Evolutionary conservation across 345 rosid genomes (phyloP).

Genomic region (Eucalyptus erythrocorys): DNA sequence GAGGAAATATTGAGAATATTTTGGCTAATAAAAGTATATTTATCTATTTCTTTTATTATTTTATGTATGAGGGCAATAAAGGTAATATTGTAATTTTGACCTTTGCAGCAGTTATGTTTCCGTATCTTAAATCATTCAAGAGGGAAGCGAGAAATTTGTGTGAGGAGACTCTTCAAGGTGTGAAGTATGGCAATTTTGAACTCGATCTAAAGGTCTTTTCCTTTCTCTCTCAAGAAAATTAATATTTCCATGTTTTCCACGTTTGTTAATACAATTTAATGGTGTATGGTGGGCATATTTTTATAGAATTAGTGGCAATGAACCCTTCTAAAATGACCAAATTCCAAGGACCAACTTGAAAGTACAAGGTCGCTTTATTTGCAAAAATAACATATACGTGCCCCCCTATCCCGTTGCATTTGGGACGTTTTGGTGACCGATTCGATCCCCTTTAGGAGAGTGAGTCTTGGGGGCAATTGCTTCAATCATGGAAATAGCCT

Average conservation of each 20-base stretch:
- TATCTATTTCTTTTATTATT: no score
- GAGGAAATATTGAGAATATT: no score
- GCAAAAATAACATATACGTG: not conserved
- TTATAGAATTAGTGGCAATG: not conserved
- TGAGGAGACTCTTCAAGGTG: not conserved
- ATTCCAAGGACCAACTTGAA: no score
- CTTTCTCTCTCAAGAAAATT: not conserved
- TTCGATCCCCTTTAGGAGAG: not conserved
- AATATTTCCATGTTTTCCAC: not conserved
- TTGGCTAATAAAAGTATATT: no score
- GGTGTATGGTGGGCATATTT: not conserved
- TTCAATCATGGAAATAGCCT: not conserved
- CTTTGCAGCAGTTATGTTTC: slow-evolving; percentile 20
- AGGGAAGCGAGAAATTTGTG: slow-evolving; percentile 1
- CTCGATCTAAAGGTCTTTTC: not conserved
- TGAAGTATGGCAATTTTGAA: not conserved
- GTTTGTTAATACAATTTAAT: no score
- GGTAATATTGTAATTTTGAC: no score
- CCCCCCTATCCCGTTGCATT: not conserved
- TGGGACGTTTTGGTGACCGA: not conserved
- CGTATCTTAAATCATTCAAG: slow-evolving; percentile 28
- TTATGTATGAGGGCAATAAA: no score
- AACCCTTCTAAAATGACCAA: no score
- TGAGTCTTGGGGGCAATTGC: not conserved
- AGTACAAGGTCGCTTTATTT: no score